Evolutionary conservation across 208 protist genomes (phyloP).

Genomic region (Leptomonas pyrrhocoris): DNA sequence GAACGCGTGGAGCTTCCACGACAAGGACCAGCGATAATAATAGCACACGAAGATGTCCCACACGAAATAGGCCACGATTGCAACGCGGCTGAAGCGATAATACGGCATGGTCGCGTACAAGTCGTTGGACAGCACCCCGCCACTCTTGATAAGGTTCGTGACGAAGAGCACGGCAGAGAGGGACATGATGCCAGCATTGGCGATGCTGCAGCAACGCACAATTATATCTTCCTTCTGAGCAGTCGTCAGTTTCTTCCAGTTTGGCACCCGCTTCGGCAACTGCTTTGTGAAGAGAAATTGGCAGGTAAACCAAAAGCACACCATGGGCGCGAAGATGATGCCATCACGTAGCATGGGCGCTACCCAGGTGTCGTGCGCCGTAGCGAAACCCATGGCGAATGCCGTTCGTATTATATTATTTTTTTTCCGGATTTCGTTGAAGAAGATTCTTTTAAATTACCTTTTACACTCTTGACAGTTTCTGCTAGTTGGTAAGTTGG

Average conservation of each 20-base stretch:
- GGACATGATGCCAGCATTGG: constrained; percentile 75
- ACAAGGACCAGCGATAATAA: constrained; percentile 61
- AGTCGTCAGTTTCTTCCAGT: constrained; percentile 40
- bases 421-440: no score
- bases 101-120: constrained; percentile 57
- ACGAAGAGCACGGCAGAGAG: constrained; percentile 69
- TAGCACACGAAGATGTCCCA: constrained; percentile 87
- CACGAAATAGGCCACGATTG: constrained; percentile 79
- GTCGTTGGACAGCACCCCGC: constrained; percentile 38
- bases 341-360: constrained; percentile 59
- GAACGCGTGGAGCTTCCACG: constrained; percentile 82
- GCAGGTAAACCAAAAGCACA: constrained; percentile 62
- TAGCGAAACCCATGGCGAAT: constrained; percentile 55
- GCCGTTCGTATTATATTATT: no score
- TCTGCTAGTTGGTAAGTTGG: no score
- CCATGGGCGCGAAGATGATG: constrained; percentile 52
- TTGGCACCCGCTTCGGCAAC: constrained; percentile 37
- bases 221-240: constrained; percentile 59
- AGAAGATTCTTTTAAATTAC: no score
- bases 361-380: constrained; percentile 69
- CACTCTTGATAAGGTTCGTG: constrained; percentile 33
- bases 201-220: constrained; percentile 67
- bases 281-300: constrained; percentile 41
- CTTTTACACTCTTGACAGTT: no score
- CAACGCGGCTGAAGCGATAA: constrained; percentile 69